Base-by-base conservation (phyloP, 2,329 filamentous ascomycete genomes). In the Verticillium tricorpus region DNA sequence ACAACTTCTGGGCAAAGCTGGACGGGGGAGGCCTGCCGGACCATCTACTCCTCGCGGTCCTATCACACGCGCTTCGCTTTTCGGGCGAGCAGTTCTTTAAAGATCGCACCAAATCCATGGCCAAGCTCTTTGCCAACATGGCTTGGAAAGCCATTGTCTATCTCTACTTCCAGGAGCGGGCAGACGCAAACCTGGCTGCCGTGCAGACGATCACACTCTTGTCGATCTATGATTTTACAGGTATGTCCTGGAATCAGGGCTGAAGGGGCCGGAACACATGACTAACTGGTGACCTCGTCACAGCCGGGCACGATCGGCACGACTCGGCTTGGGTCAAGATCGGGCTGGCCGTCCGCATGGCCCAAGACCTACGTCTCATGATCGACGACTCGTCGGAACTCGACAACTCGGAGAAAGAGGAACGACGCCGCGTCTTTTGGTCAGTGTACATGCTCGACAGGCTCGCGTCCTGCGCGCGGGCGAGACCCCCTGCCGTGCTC, bases 401-500 rank as follows among this genome's bases (percentile, higher is more conserved):
- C 6, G 35, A 65, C 3, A 59, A 57, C 15, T 58, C 63, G 5
- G 69, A 74, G 28, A 65, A 68, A 57, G 74, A 75, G 60, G 74
- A 77, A 61, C 67, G 72, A n/a, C 65, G 74, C 5, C 64, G 71
- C 12, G 69, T 72, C 0, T 77, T 76, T 56, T 77, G 75, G 75
- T 77, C 75, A 3, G 67, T 77, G 22, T 77, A 76, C 60, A 67
- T 77, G 7, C 65, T 76, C 1, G 75, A 77, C 60, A 70, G 70
- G 37, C 67, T 77, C 5, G 69, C 74, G 6, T 76, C 73, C 15
- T 76, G 74, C 61, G 74, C 71, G 2, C 69, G 71, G 7, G 68
- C 69, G 39, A 68, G 74, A 19, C 73, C 75, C 1, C 68, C 72
- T 2, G 70, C 72, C 5, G 68, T 77, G 39, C 63, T 69, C 1